Evolutionary conservation across 2,329 filamentous ascomycete genomes (phyloP).

Genomic region (Corynespora cassiicola): DNA sequence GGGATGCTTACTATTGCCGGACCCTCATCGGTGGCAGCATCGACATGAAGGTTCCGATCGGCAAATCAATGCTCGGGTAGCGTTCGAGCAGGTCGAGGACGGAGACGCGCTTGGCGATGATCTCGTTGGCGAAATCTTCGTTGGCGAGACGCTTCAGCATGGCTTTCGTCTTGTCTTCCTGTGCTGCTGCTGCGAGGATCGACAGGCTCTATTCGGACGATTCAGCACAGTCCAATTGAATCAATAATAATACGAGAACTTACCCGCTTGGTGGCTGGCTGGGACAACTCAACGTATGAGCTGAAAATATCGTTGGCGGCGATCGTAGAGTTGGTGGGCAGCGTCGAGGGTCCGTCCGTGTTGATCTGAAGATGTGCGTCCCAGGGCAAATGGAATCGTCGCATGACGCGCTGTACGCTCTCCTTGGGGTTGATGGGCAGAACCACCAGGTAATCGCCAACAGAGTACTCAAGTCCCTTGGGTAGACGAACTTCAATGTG

Average conservation of each 20-base stretch:
- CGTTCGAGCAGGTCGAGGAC: constrained; percentile 24
- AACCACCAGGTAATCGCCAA: constrained; percentile 76
- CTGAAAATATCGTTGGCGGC: constrained; percentile 14
- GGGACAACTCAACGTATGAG: constrained; percentile 15
- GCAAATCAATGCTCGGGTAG: constrained; percentile 20
- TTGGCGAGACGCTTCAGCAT: constrained; percentile 4
- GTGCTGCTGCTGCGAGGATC: constrained; percentile 1
- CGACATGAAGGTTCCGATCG: constrained; percentile 68
- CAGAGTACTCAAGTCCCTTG: constrained; percentile 61
- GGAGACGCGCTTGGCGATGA: constrained; percentile 15
- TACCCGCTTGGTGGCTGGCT: constrained; percentile 18
- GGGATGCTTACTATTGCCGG: constrained; percentile 75
- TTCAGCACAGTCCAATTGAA: not conserved
- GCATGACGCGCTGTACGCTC: constrained; percentile 16
- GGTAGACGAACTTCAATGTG: constrained; percentile 34
- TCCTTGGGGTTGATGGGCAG: constrained; percentile 66
- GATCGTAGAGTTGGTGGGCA: constrained; percentile 9
- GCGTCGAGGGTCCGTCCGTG: constrained; percentile 2
- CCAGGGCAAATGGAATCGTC: constrained; percentile 13
- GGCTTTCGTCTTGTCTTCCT: not conserved
- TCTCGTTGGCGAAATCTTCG: constrained; percentile 45
- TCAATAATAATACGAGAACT: not conserved
- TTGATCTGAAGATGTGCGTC: constrained; percentile 18
- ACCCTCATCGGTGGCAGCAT: constrained; percentile 76
- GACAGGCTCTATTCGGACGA: constrained; percentile 8